These are phyloP conservation scores for Pichia sp. DNA, from an alignment of 1,139 yeast genomes.

Conservation along the genomic window DNA sequence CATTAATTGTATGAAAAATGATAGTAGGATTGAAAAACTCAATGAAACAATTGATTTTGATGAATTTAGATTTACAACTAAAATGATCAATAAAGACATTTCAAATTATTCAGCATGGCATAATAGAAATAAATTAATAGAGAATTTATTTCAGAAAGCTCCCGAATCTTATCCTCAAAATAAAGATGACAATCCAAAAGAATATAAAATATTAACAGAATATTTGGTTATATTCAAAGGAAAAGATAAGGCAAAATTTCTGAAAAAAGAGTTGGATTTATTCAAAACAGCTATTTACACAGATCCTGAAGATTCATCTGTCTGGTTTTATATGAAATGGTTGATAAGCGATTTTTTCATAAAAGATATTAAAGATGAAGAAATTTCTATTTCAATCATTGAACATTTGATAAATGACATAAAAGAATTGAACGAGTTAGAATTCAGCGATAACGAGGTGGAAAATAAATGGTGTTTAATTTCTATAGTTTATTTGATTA, in stretches of 20 bases:
- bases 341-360: slow-evolving; percentile 53
- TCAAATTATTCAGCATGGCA: slow-evolving; percentile 98
- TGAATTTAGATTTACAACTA: slow-evolving; percentile 76
- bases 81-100: slow-evolving; percentile 72
- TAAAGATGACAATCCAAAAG: slow-evolving; percentile 17
- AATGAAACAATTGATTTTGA: slow-evolving; percentile 24
- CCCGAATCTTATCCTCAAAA: slow-evolving; percentile 26
- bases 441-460: slow-evolving; percentile 48
- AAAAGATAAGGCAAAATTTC: slow-evolving; percentile 29
- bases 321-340: slow-evolving; percentile 90
- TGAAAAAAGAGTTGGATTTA: slow-evolving; percentile 57
- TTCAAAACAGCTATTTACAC: slow-evolving; percentile 83
- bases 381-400: slow-evolving; percentile 23
- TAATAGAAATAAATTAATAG: slow-evolving; percentile 68
- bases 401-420: slow-evolving; percentile 30
- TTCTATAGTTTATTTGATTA: slow-evolving; percentile 37
- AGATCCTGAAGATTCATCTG: slow-evolving; percentile 90
- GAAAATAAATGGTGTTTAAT: slow-evolving; percentile 71
- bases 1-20: slow-evolving; percentile 38
- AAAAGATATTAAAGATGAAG: slow-evolving; percentile 12
- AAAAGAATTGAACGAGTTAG: slow-evolving; percentile 52
- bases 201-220: slow-evolving; percentile 17
- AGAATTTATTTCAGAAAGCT: slow-evolving; percentile 37
- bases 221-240: slow-evolving; percentile 22
- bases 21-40: slow-evolving; percentile 24